Conservation (phyloP, 1,284 basidiomycete genomes). For the Tylopilus orsonianus region DNA sequence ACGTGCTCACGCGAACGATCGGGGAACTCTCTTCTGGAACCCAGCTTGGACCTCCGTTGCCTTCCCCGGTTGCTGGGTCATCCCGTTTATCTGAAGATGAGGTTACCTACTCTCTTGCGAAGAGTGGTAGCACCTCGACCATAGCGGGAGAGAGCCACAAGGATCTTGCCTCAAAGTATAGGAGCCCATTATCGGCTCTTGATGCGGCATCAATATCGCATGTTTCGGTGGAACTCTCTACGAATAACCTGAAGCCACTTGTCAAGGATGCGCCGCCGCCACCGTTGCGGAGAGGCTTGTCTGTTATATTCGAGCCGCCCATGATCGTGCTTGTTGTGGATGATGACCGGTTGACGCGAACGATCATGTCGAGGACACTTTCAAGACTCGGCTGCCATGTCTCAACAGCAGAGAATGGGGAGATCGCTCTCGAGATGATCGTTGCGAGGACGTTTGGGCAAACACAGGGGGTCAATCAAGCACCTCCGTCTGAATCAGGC, state of each 20-base stretch:
- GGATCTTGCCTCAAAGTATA: conserved; percentile 1
- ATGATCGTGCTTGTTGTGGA: conserved; percentile 74
- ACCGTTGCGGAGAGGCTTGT: conserved; percentile 30
- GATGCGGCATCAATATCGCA: conserved; percentile 2
- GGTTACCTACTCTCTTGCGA: conserved; percentile 1
- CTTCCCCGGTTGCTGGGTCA: conserved; percentile 25
- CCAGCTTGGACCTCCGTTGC: conserved; percentile 38
- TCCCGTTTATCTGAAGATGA: background rate
- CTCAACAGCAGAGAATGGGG: conserved; percentile 84
- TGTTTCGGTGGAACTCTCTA: conserved; percentile 7
- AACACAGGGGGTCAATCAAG: background rate
- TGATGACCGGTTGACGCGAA: conserved; percentile 77
- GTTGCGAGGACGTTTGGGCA: conserved; percentile 36
- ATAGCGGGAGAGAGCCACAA: conserved; percentile 13
- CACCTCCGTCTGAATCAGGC: background rate
- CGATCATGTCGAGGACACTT: conserved; percentile 80
- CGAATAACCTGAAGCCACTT: conserved; percentile 15
- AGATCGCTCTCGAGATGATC: conserved; percentile 76
- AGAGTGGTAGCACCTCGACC: conserved; percentile 2
- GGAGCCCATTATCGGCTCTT: conserved; percentile 4
- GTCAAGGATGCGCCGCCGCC: conserved; percentile 21
- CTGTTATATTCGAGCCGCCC: conserved; percentile 40
- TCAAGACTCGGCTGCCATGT: conserved; percentile 78
- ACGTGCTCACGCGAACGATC: conserved; percentile 46
- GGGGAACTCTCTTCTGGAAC: conserved; percentile 48